Base-by-base conservation (phyloP, 768 basidiomycete species). In the Amanita thiersii region DNA sequence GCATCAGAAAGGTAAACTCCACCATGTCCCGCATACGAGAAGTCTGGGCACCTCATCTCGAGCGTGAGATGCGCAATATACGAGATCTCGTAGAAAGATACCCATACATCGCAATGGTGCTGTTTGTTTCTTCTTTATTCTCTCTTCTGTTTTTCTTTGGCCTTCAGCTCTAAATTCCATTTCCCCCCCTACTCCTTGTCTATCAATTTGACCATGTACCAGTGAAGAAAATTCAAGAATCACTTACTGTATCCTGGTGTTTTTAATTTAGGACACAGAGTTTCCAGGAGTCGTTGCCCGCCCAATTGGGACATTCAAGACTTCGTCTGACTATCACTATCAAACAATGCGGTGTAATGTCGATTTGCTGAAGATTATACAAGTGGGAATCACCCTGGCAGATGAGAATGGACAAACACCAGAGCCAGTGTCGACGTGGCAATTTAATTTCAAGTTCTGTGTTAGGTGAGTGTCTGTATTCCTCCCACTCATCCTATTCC, bases 331-430 rank as follows among this genome's bases (percentile, higher is more conserved):
- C 64, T 98, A 97, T 57, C 94, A 98, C 63, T 99, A 97, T 63
- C 96, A 99, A 63, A 99, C 96, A 2, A 94, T 99, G 86, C 83
- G 96, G 47, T 96, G 93, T 68, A 99, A 99, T 63, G 96, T 98
- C 54, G 96, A 99, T 72, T 70, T 98, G 37, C 74, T 99, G 51
- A 91, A 90, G 68, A 87, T 98, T 64, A 97, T 99, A 38, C 96
- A 99, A 66, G 80, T 98, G 47, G 96, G 96, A 4, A 75, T 99
- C 50, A 96, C 96, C 4, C 69, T 99, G 20, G 84, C 88, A 29
- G 91, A 98, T 60, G 91, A 93, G 58, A 79, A 96, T 23, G 96
- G 96, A 3, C 84, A 92, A 56, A 80, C 82, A 44, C 90, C 93
- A 8, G 80, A 80, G 51, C 93, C 94, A 40, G 77, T 83, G 25